Conservation (phyloP, 2,329 filamentous ascomycete species). For the Raffaelea albimanens region DNA sequence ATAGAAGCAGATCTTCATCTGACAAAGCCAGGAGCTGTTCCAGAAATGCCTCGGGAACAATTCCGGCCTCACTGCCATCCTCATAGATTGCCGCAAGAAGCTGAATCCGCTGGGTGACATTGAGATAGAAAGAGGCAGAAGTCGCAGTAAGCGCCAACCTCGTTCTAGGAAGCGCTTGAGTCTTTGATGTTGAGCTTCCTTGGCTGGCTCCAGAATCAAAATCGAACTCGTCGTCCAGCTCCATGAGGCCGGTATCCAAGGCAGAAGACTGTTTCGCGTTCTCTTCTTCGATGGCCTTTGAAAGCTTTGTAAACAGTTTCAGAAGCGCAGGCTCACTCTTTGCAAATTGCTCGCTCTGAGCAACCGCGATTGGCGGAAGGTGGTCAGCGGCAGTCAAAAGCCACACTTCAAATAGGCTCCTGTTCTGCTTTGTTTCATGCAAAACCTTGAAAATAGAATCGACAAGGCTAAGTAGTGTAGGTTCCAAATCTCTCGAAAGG, state of each 20-base stretch:
- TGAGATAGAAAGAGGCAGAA: constrained; percentile 35
- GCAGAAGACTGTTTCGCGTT: constrained; percentile 21
- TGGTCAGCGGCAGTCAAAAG: constrained; percentile 33
- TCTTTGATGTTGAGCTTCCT: constrained; percentile 25
- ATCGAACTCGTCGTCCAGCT: constrained; percentile 56
- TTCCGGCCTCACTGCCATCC: constrained; percentile 32
- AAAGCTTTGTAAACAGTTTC: constrained; percentile 31
- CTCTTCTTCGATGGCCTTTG: constrained; percentile 21
- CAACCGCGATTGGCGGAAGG: constrained; percentile 33
- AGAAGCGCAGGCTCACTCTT: constrained; percentile 31
- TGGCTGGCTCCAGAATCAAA: constrained; percentile 52
- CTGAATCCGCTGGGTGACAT: constrained; percentile 35
- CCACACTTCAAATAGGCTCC: constrained; percentile 35
- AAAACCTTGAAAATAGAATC: constrained; percentile 31
- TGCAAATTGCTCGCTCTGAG: constrained; percentile 27
- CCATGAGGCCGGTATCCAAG: constrained; percentile 47
- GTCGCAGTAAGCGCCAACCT: constrained; percentile 32
- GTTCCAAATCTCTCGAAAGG: constrained; percentile 39
- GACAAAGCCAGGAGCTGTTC: constrained; percentile 38
- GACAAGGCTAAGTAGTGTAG: constrained; percentile 29
- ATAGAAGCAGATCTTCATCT: constrained; percentile 44
- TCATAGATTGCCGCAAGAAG: constrained; percentile 33
- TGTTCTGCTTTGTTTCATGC: constrained; percentile 33
- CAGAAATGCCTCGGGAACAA: constrained; percentile 41
- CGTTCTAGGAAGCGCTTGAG: constrained; percentile 34